Percentiles rank a stretch among this genome's conserved stretches.
Conservation (phyloP, 2,329 filamentous ascomycete genomes). For the Microdochium bolleyi region DNA sequence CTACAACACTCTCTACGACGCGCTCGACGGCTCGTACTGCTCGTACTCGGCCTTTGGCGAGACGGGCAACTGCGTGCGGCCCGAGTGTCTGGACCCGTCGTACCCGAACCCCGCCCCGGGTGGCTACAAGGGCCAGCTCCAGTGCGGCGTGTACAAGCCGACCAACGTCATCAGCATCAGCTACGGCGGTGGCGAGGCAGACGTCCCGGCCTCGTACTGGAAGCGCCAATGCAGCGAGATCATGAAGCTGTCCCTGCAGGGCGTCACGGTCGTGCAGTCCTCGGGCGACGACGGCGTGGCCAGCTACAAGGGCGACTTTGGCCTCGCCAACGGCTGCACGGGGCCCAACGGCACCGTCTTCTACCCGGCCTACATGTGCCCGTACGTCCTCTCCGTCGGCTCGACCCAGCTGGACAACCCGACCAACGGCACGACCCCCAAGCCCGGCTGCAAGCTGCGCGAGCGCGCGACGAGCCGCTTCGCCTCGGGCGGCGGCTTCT, state of each 20-base stretch:
- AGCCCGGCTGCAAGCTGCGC: conserved; percentile 8
- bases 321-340: conserved; percentile 23
- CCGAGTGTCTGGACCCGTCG: conserved; percentile 32
- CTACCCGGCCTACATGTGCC: conserved; percentile 39
- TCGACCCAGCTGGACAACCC: conserved; percentile 14
- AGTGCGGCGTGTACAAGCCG: conserved; percentile 30
- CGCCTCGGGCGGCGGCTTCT: conserved; percentile 23
- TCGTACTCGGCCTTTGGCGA: conserved; percentile 35
- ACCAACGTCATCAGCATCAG: conserved; percentile 50
- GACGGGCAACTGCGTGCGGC: conserved; percentile 29
- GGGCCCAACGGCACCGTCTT: conserved; percentile 32
- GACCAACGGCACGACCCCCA: conserved; percentile 5
- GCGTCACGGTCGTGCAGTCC: conserved; percentile 37
- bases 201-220: conserved; percentile 45
- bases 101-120: conserved; percentile 36
- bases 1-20: conserved; percentile 36
- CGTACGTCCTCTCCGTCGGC: conserved; percentile 42
- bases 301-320: conserved; percentile 14
- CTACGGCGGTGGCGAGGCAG: conserved; percentile 45
- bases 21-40: conserved; percentile 43
- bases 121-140: conserved; percentile 34
- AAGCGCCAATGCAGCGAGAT: conserved; percentile 41
- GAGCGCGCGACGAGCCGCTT: conserved; percentile 10
- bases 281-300: conserved; percentile 40
- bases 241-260: conserved; percentile 43